phyloP scores from a whole-genome alignment of 2,329 filamentous ascomycete species.

The Proliferodiscus dingleyae region DNA sequence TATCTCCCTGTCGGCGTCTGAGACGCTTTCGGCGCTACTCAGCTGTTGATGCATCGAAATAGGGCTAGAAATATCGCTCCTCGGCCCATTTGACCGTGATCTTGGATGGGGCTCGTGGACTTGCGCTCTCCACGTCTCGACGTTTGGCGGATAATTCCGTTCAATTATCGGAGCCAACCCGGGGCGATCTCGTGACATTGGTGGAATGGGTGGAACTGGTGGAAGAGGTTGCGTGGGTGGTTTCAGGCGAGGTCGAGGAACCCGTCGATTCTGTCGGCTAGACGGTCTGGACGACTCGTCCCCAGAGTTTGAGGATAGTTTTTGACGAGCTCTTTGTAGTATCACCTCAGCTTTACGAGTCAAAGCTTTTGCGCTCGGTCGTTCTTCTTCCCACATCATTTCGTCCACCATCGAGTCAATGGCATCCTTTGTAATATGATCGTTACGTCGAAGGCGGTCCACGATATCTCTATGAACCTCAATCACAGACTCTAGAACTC shows the following conservation, averaged over 20 bases:
- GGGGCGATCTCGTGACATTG: not conserved
- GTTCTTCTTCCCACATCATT: slow-evolving; percentile 24
- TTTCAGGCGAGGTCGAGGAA: slow-evolving; percentile 10
- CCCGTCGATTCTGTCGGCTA: slow-evolving; percentile 11
- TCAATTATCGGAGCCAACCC: slow-evolving; percentile 17
- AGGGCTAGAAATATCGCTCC: slow-evolving; percentile 3
- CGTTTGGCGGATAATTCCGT: slow-evolving; percentile 8
- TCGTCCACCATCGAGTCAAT: slow-evolving; percentile 23
- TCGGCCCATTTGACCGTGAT: slow-evolving; percentile 2
- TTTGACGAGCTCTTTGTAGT: slow-evolving; percentile 16
- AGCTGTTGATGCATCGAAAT: slow-evolving; percentile 1
- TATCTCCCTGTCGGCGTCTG: slow-evolving; percentile 10
- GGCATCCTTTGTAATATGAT: slow-evolving; percentile 26
- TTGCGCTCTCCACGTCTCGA: slow-evolving; percentile 21
- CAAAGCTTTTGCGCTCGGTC: slow-evolving; percentile 20
- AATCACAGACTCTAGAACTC: slow-evolving; percentile 20
- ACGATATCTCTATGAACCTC: slow-evolving; percentile 23
- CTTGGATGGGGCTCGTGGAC: slow-evolving; percentile 1
- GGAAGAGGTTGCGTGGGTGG: slow-evolving; percentile 17
- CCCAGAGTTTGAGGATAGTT: slow-evolving; percentile 8
- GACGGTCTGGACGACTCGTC: slow-evolving; percentile 8
- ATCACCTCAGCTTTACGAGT: slow-evolving; percentile 19
- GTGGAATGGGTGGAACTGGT: slow-evolving; percentile 18
- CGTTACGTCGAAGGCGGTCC: slow-evolving; percentile 20
- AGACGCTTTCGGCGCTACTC: slow-evolving; percentile 7